phyloP scores from a whole-genome alignment of 495 filamentous ascomycete genomes.

The Penicilliopsis zonata region DNA sequence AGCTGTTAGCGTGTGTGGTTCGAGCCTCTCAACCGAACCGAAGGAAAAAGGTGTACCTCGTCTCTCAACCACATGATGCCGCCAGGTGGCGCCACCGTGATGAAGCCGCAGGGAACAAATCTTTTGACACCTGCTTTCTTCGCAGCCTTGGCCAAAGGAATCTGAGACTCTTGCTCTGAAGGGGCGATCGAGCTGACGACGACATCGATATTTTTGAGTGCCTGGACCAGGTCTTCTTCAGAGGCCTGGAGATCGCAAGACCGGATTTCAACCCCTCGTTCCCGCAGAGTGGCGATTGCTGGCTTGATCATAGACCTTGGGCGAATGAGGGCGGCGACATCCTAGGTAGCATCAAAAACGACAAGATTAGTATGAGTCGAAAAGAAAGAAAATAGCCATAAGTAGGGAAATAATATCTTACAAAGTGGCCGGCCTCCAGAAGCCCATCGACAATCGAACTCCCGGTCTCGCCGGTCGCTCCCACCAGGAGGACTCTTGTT shows the following conservation, averaged over 20 bases:
- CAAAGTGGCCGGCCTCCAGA: slow-evolving; percentile 28
- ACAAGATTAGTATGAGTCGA: background rate
- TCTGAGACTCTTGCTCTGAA: slow-evolving; percentile 34
- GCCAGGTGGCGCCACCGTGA: slow-evolving; percentile 33
- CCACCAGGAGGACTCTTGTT: slow-evolving; percentile 34
- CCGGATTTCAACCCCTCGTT: slow-evolving; percentile 35
- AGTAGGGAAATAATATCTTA: slow-evolving; percentile 13
- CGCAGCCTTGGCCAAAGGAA: slow-evolving; percentile 40
- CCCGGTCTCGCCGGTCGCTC: slow-evolving; percentile 37
- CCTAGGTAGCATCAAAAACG: slow-evolving; percentile 15
- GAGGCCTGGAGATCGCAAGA: slow-evolving; percentile 32
- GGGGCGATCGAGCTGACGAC: slow-evolving; percentile 42
- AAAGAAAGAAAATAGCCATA: background rate
- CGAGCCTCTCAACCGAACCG: background rate
- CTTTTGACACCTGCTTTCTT: slow-evolving; percentile 43
- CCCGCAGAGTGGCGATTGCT: slow-evolving; percentile 25
- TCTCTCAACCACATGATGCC: slow-evolving; percentile 37
- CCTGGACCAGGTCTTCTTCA: slow-evolving; percentile 33
- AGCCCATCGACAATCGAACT: slow-evolving; percentile 36
- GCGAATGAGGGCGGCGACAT: slow-evolving; percentile 37
- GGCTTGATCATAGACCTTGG: slow-evolving; percentile 37
- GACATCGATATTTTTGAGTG: slow-evolving; percentile 36
- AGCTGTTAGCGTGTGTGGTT: slow-evolving; percentile 5
- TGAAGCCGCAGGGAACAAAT: slow-evolving; percentile 46
- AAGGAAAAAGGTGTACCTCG: slow-evolving; percentile 18